These are phyloP conservation scores for Melaleuca alternifolia DNA, from an alignment of 345 rosid species.

Conservation along the genomic window DNA sequence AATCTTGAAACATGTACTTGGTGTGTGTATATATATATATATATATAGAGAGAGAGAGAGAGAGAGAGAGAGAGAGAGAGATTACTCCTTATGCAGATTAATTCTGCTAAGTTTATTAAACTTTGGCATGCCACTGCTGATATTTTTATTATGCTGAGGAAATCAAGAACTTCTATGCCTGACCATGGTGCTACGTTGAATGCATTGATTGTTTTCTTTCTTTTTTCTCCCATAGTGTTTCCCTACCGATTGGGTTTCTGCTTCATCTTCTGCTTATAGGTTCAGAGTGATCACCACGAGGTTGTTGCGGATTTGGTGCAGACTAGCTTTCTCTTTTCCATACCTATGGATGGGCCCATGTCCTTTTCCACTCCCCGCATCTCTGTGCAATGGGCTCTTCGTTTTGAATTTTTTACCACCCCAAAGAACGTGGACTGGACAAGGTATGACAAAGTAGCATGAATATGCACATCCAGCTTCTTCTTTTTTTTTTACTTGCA, in stretches of 20 bases:
- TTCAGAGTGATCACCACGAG: constrained; percentile 93
- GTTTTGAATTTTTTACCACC: constrained; percentile 84
- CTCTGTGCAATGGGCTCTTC: constrained; percentile 81
- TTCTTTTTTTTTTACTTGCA: neutral
- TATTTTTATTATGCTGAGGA: neutral
- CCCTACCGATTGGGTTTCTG: neutral
- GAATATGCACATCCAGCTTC: neutral
- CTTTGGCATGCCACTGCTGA: neutral
- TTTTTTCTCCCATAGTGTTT: neutral
- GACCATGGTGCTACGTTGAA: neutral
- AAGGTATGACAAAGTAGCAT: constrained; percentile 34
- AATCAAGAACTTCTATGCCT: neutral
- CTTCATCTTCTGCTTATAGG: constrained; percentile 28
- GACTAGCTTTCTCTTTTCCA: constrained; percentile 87
- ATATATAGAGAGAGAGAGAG: too few relatives aligned
- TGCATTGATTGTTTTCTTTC: neutral
- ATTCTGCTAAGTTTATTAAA: neutral
- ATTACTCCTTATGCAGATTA: neutral
- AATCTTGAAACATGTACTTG: too few relatives aligned
- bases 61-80: too few relatives aligned
- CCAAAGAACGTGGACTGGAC: constrained; percentile 72
- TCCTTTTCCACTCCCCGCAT: constrained; percentile 77
- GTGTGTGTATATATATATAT: too few relatives aligned
- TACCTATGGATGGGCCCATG: constrained; percentile 98
- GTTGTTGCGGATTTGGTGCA: constrained; percentile 91